These are phyloP conservation scores for Diplodia sapinea DNA, from an alignment of 2,329 filamentous ascomycete genomes.

Conservation along the genomic window DNA sequence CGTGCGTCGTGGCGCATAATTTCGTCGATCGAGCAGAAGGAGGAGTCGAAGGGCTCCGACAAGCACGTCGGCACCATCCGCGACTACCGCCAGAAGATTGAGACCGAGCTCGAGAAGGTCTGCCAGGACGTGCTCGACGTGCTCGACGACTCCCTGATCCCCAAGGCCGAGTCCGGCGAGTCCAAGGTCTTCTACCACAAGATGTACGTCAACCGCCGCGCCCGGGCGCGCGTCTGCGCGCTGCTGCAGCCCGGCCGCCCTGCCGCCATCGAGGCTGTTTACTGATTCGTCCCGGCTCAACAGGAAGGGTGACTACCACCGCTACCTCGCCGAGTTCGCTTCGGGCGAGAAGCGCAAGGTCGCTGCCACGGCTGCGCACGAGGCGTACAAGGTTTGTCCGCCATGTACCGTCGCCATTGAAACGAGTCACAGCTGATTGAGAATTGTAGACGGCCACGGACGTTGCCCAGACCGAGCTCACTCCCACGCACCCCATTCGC, in stretches of 20 bases:
- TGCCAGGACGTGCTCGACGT: conserved; percentile 97
- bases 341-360: conserved; percentile 93
- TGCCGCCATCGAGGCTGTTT: not conserved
- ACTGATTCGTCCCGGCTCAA: conserved; percentile 35
- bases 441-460: conserved; percentile 70
- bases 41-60: conserved; percentile 98
- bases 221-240: conserved; percentile 3
- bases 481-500: conserved; percentile 90
- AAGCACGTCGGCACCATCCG: conserved; percentile 90
- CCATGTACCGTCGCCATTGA: conserved; percentile 22
- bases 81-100: conserved; percentile 99
- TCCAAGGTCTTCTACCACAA: conserved; percentile 99
- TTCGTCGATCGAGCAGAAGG: conserved; percentile 98
- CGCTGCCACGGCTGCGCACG: conserved; percentile 90
- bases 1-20: conserved; percentile 99
- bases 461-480: conserved; percentile 85
- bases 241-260: not conserved
- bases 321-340: conserved; percentile 97
- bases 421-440: conserved; percentile 11
- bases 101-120: conserved; percentile 94
- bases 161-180: conserved; percentile 91
- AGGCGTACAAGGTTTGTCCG: conserved; percentile 80
- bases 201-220: conserved; percentile 68
- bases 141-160: conserved; percentile 91
- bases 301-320: conserved; percentile 99